These are phyloP conservation scores for Kondoa subrosea DNA, from an alignment of 768 basidiomycete species.

Conservation along the genomic window DNA sequence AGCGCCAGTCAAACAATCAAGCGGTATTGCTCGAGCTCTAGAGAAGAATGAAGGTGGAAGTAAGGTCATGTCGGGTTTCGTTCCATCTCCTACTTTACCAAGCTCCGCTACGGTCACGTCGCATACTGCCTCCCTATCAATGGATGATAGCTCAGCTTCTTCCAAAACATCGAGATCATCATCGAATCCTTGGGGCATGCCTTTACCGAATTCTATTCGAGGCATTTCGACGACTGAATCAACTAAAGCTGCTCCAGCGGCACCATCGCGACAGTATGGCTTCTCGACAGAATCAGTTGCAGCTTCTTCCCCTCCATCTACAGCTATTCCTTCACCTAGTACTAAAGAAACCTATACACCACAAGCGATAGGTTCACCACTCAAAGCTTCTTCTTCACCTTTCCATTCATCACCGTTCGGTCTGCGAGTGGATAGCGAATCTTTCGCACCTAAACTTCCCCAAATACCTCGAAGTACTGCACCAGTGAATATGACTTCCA, in stretches of 20 bases:
- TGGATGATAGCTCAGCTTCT: not conserved
- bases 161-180: not conserved
- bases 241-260: not conserved
- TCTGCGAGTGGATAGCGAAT: not conserved
- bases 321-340: not conserved
- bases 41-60: slow-evolving; percentile 1
- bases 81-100: not conserved
- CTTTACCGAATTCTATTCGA: not conserved
- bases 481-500: not conserved
- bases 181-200: not conserved
- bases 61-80: not conserved
- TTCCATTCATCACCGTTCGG: not conserved
- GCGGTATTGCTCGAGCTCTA: slow-evolving; percentile 3
- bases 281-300: not conserved
- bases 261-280: not conserved
- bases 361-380: not conserved
- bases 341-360: not conserved
- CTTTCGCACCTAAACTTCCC: slow-evolving; percentile 22
- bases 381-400: not conserved
- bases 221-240: not conserved
- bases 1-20: not conserved
- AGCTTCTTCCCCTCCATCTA: not conserved
- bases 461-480: slow-evolving; percentile 15
- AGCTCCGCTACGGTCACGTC: not conserved
- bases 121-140: slow-evolving; percentile 1